Evolutionary conservation across 179 eudicot species (phyloP), one percentile per base, ranked within the genome.

Genomic region (Patellifolia procumbens): DNA sequence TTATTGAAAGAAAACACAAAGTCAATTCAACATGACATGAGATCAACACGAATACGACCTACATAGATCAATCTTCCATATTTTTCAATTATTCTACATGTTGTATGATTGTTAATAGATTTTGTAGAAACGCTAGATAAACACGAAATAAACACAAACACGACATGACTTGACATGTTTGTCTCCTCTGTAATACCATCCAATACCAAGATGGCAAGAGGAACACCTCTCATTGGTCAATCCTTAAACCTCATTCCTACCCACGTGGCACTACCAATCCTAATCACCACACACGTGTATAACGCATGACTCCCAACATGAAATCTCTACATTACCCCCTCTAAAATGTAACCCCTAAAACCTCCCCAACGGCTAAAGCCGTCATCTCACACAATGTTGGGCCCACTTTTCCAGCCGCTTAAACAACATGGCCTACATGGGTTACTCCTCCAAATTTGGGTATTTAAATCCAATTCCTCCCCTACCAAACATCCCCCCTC

Each of bases 381-480:
- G 62, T 69, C 20, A 35, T 37, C 19, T 49, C 24, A 32, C 74
- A 52, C 17, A 49, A 28, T 45, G 10, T 45, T 17, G 52, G 52
- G 37, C 56, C 51, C 72, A 43, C 72, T 26, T 24, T 15, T 46
- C 43, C 16, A 68, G 34, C 53, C 22, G 31, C 55, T 49, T 31
- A 1, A 49, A n/a, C 29, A 1, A 20, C 16, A 62, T 53, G 10
- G 31, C 22, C 22, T 22, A 1, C 11, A 66, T n/a, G 49, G 70
- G 70, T 8, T 1, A 8, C 19, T 9, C 43, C 45, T 37, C 17
- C 55, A 32, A 20, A 39, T 24, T 48, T 51, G 43, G 4, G 46
- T 60, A 59, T 74, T 58, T 74, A 79, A 74, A 74, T 29, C 34
- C 70, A 48, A 24, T 52, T 28, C 15, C 26, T 37, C 63, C 59